phyloP scores from a whole-genome alignment of 176 grass and related monocot species.

The Triticum turgidum region DNA sequence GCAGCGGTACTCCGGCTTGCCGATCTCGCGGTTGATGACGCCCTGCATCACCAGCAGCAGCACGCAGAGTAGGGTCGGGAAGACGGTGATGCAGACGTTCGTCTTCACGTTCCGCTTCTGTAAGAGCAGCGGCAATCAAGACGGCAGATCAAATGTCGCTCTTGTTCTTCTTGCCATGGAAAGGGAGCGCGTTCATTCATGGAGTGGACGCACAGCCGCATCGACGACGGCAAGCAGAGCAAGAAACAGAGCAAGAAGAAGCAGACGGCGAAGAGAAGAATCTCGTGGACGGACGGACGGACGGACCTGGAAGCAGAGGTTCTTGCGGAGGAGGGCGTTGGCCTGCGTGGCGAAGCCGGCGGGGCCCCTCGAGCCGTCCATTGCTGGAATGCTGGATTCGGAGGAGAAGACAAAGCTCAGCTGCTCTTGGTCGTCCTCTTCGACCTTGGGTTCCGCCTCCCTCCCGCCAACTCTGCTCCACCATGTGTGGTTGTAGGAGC shows the following conservation, averaged over 20 bases:
- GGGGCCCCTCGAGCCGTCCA: conserved; percentile 34
- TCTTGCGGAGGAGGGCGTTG: conserved; percentile 97
- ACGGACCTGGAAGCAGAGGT: conserved; percentile 88
- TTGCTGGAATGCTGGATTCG: not conserved
- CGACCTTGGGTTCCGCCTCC: not conserved
- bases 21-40: conserved; percentile 53
- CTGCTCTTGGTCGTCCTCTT: too few species aligned
- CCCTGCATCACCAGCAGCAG: conserved; percentile 51
- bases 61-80: conserved; percentile 66
- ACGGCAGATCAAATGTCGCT: not conserved
- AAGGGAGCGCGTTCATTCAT: not conserved
- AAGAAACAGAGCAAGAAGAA: not conserved
- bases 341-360: conserved; percentile 80
- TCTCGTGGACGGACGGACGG: too few species aligned
- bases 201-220: not conserved
- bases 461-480: not conserved
- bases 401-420: too few species aligned
- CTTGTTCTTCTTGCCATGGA: not conserved
- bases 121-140: not conserved
- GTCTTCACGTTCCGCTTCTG: conserved; percentile 89
- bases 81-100: conserved; percentile 65
- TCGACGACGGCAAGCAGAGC: not conserved
- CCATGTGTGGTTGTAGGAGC: too few species aligned
- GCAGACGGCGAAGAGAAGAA: too few species aligned
- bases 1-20: conserved; percentile 62